Base-by-base conservation (phyloP, 2,329 filamentous ascomycete genomes). In the Penicillium nordicum region DNA sequence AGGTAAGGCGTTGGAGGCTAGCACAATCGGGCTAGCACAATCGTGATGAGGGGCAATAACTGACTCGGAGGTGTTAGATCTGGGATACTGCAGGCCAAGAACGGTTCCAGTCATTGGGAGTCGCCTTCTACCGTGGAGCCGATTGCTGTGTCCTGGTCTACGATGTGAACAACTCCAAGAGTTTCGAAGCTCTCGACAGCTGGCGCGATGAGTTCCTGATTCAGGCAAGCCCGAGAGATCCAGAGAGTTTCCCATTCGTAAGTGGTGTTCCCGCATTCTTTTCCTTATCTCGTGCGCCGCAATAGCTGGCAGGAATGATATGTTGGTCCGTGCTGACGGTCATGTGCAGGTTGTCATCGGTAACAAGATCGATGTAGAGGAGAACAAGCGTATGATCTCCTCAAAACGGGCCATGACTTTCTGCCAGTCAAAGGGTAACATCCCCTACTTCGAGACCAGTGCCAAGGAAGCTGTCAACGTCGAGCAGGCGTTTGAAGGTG, bases 151-250 rank as follows among this genome's bases (percentile, higher is more conserved):
- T 97, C 57, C 82, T 99, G 53, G 93, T 97, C 50, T 97, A 94
- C 80, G 93, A 99, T 72, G 93, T 99, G 76, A 99, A 99, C 81
- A 97, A 97, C 76, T 89, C 92, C 60, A 99, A 99, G 85, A 96
- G 92, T 75, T 99, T 99, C 76, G 94, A 99, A 74, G 95, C 93
- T 14, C 84, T 99, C 58, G 94, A 99, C 75, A 96, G 92, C 78
- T 99, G 94, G 94, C 84, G 94, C 70, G 94, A 99, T 72, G 94
- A 99, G 76, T 99, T 99, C 73, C 78, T 99, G 66, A 96, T 99
- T 67, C 94, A 99, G 78, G 94, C 94, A 7, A 96, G 91, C 65
- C 94, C 94, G 5, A 87, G 95, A 71, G 94, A 99, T 68, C 94
- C 94, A 1, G 92, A 97, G 74, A 96, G 89, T 76, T 99, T 99